These are phyloP conservation scores for Camelina hispida DNA, from an alignment of 345 rosid species.

Conservation along the genomic window DNA sequence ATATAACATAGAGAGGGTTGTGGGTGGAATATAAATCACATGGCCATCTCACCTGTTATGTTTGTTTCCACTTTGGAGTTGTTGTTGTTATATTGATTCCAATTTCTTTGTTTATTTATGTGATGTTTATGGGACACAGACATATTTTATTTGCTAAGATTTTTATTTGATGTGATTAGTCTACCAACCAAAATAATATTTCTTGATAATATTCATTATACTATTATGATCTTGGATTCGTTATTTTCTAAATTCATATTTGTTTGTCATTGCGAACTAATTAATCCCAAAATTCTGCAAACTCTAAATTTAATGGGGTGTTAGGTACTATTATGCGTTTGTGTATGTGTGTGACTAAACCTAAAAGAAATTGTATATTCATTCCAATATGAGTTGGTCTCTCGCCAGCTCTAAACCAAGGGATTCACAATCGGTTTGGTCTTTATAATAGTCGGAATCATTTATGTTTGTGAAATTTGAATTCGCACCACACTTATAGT, in stretches of 20 bases:
- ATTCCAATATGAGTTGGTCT: background rate
- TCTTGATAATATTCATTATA: no score
- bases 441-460: no score
- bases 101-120: slow-evolving; percentile 32
- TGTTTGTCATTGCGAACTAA: slow-evolving; percentile 7
- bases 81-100: slow-evolving; percentile 30
- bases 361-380: background rate
- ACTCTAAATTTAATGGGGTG: background rate
- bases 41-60: slow-evolving; percentile 40
- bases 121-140: slow-evolving; percentile 10
- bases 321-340: background rate
- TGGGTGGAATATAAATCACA: slow-evolving; percentile 38
- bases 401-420: background rate
- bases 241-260: background rate
- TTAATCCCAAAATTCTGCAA: background rate
- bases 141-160: slow-evolving; percentile 9
- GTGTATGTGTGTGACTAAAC: background rate
- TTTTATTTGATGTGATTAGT: slow-evolving; percentile 28
- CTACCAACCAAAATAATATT: slow-evolving; percentile 6
- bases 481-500: no score
- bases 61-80: slow-evolving; percentile 44
- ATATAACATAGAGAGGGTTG: slow-evolving; percentile 4
- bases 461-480: no score
- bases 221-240: slow-evolving; percentile 4
- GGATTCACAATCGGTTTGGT: background rate